Conservation (phyloP, 139 green algal species). For the Edaphochlamys debaryana region DNA sequence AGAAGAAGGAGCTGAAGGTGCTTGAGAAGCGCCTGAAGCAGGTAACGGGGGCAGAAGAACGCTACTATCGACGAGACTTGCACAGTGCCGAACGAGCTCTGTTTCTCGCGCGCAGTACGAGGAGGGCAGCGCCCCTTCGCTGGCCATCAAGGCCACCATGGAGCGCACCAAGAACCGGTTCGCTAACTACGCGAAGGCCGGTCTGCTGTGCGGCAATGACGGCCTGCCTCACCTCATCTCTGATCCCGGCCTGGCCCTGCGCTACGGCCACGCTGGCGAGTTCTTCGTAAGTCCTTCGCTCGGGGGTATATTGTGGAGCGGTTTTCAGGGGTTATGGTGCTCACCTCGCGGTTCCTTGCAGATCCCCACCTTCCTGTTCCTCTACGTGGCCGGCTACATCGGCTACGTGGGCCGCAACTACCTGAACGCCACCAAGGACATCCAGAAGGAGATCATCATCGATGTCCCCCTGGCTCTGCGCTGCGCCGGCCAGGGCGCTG, state of each 20-base stretch:
- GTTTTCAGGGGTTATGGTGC: background rate
- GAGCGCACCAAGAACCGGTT: slow-evolving; percentile 95
- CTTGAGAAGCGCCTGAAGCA: slow-evolving; percentile 89
- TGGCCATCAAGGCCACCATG: slow-evolving; percentile 95
- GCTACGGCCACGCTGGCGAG: slow-evolving; percentile 94
- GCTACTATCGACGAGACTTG: no score
- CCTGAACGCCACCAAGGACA: slow-evolving; percentile 77
- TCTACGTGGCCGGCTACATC: slow-evolving; percentile 98
- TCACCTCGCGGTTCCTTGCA: slow-evolving; percentile 48
- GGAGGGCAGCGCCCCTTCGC: slow-evolving; percentile 81
- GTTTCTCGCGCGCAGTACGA: slow-evolving; percentile 91
- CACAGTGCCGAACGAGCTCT: no score
- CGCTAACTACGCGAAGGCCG: slow-evolving; percentile 89
- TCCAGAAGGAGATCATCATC: slow-evolving; percentile 98
- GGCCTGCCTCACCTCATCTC: slow-evolving; percentile 98
- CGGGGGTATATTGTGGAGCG: background rate
- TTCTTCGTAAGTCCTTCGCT: slow-evolving; percentile 82
- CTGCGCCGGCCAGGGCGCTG: slow-evolving; percentile 74
- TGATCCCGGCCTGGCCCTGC: slow-evolving; percentile 94
- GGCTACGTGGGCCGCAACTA: slow-evolving; percentile 95
- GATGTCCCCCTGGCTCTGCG: slow-evolving; percentile 90
- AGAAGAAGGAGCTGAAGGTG: slow-evolving; percentile 95
- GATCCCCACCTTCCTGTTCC: slow-evolving; percentile 96
- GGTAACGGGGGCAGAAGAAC: slow-evolving; percentile 45
- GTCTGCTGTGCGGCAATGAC: slow-evolving; percentile 97